Conservation (phyloP, 2,329 filamentous ascomycete species). For the Simplicillium aogashimaense region DNA sequence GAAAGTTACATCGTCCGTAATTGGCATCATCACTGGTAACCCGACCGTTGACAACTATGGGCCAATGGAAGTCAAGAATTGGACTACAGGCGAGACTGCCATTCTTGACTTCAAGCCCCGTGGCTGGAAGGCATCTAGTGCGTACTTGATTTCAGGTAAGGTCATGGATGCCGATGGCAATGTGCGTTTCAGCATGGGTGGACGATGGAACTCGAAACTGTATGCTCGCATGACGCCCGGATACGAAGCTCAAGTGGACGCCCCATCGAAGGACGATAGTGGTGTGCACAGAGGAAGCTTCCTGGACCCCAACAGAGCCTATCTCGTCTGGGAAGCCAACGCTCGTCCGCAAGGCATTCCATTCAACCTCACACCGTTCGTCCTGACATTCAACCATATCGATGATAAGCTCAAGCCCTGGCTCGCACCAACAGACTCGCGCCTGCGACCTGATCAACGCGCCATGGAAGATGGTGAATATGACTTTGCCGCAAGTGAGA, state of each 20-base stretch:
- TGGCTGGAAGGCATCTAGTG: slow-evolving; percentile 90
- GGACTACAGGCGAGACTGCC: slow-evolving; percentile 23
- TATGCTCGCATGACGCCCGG: slow-evolving; percentile 90
- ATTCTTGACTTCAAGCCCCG: slow-evolving; percentile 60
- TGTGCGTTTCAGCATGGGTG: slow-evolving; percentile 81
- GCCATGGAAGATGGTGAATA: slow-evolving; percentile 99
- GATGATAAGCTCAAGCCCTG: slow-evolving; percentile 69
- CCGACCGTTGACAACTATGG: slow-evolving; percentile 98
- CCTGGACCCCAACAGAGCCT: slow-evolving; percentile 62
- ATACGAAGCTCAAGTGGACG: slow-evolving; percentile 65
- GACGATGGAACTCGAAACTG: slow-evolving; percentile 94
- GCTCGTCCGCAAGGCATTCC: slow-evolving; percentile 73
- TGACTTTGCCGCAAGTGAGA: slow-evolving; percentile 84
- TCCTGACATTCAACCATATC: slow-evolving; percentile 85
- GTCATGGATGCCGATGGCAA: slow-evolving; percentile 71
- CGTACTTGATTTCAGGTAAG: slow-evolving; percentile 81
- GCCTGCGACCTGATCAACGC: slow-evolving; percentile 86
- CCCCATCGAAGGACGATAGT: slow-evolving; percentile 34
- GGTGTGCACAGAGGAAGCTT: slow-evolving; percentile 38
- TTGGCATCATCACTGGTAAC: slow-evolving; percentile 95
- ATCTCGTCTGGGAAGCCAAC: slow-evolving; percentile 89
- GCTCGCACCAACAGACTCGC: slow-evolving; percentile 85
- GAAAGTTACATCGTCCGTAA: slow-evolving; percentile 94
- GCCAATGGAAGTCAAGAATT: slow-evolving; percentile 94
- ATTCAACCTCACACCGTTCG: slow-evolving; percentile 96